Conservation (phyloP, 441 rosid species). For the Jatropha multifida region DNA sequence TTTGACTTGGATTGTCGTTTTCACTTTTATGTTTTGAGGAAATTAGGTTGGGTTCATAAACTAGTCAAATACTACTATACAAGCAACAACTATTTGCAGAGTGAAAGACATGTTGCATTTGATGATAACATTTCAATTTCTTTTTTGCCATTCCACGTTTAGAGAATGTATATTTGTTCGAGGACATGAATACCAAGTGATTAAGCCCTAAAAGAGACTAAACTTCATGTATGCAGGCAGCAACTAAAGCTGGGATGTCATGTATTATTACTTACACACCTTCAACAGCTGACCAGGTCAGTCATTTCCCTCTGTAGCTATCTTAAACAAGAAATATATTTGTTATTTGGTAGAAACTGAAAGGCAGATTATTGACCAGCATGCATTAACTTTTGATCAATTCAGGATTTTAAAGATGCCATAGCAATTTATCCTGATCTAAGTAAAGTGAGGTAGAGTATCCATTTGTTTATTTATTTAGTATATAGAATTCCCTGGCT, state of each 20-base stretch:
- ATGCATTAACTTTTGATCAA: background rate
- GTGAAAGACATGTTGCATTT: background rate
- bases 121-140: background rate
- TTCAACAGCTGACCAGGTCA: conserved; percentile 90
- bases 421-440: conserved; percentile 79
- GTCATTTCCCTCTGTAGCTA: conserved; percentile 7
- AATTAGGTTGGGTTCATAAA: background rate
- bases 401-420: conserved; percentile 80
- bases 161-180: background rate
- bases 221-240: conserved; percentile 59
- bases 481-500: background rate
- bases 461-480: background rate
- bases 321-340: background rate
- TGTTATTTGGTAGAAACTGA: background rate
- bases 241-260: conserved; percentile 83
- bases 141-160: conserved; percentile 2
- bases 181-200: background rate
- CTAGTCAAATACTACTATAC: background rate
- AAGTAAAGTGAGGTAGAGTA: conserved; percentile 58
- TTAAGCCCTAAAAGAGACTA: conserved; percentile 8
- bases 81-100: background rate
- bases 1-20: background rate
- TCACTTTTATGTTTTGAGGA: background rate
- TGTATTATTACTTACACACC: conserved; percentile 76
- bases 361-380: conserved; percentile 2